Evolutionary conservation across 1,139 yeast genomes (phyloP).

Genomic region (Oligophagozyma castellii): DNA sequence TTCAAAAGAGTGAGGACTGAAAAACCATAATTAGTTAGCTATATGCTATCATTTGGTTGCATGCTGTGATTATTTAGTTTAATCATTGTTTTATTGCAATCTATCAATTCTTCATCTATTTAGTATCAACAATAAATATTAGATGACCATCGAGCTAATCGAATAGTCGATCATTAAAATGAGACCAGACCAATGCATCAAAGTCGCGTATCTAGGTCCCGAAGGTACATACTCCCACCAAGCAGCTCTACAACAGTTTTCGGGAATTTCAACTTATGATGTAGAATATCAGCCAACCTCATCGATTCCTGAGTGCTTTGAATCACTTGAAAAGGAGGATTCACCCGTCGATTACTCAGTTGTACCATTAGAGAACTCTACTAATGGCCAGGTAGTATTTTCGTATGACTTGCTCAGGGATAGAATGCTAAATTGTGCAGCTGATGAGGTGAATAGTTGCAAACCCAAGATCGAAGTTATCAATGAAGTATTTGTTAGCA

Average conservation of each 20-base stretch:
- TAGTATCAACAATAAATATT: no score
- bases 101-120: no score
- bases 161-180: no score
- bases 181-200: slow-evolving; percentile 10
- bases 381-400: slow-evolving; percentile 84
- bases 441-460: slow-evolving; percentile 7
- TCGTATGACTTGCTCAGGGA: slow-evolving; percentile 74
- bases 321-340: slow-evolving; percentile 23
- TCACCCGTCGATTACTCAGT: slow-evolving; percentile 50
- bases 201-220: slow-evolving; percentile 74
- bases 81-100: no score
- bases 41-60: no score
- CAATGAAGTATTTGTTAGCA: slow-evolving; percentile 71
- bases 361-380: slow-evolving; percentile 90
- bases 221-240: slow-evolving; percentile 86
- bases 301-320: slow-evolving; percentile 54
- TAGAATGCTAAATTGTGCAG: slow-evolving; percentile 29
- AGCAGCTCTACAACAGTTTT: slow-evolving; percentile 74
- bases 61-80: no score
- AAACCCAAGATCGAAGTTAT: slow-evolving; percentile 36
- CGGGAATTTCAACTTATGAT: slow-evolving; percentile 19
- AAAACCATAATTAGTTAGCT: no score
- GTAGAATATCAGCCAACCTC: slow-evolving; percentile 24
- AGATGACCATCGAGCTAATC: no score
- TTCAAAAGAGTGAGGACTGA: neutral